Evolutionary conservation across 2,329 filamentous ascomycete genomes (phyloP).

Genomic region (Peltaster fructicola): DNA sequence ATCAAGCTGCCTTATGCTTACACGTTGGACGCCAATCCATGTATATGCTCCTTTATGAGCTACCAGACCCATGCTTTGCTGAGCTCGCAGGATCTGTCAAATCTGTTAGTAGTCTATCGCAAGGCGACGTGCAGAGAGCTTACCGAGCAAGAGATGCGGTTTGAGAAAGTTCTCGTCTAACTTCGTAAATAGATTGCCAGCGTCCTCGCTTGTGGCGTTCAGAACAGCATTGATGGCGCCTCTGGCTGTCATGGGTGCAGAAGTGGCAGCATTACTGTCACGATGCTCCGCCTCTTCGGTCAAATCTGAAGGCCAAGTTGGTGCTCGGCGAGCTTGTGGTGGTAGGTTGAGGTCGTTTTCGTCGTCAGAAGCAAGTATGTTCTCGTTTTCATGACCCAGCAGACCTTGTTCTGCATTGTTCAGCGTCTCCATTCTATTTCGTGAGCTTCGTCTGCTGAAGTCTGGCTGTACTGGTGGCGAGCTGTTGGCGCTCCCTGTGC

Average conservation of each 20-base stretch:
- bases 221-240: constrained; percentile 68
- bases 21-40: too few species aligned
- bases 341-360: constrained; percentile 42
- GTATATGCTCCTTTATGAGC: too few species aligned
- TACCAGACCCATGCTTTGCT: too few species aligned
- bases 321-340: constrained; percentile 34
- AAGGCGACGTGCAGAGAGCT: too few species aligned
- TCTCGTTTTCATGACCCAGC: constrained; percentile 30
- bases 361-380: constrained; percentile 30
- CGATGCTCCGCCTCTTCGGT: too few species aligned
- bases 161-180: constrained; percentile 95
- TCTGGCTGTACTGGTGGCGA: constrained; percentile 28
- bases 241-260: constrained; percentile 42
- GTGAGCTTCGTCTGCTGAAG: constrained; percentile 34
- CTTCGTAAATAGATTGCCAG: constrained; percentile 75
- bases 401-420: constrained; percentile 34
- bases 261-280: too few species aligned
- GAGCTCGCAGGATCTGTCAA: too few species aligned
- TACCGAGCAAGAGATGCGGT: constrained; percentile 70
- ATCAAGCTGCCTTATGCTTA: too few species aligned
- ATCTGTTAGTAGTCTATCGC: too few species aligned
- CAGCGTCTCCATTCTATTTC: constrained; percentile 27
- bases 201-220: constrained; percentile 62
- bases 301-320: too few species aligned
- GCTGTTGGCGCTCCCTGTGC: constrained; percentile 36